These are phyloP conservation scores for Yarrowia deformans DNA, from an alignment of 805 yeast species.

Conservation along the genomic window DNA sequence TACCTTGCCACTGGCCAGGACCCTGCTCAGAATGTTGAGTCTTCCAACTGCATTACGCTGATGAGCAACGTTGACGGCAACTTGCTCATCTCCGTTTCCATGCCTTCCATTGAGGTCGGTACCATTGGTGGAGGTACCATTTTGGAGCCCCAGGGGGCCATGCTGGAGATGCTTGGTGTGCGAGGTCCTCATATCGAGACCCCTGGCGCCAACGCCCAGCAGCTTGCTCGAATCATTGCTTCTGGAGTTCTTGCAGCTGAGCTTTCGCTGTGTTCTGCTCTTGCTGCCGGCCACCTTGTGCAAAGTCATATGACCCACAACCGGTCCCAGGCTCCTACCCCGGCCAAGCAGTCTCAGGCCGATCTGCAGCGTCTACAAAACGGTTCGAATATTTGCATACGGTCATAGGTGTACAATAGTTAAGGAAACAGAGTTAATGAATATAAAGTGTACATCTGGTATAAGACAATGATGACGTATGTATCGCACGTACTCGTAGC, in stretches of 20 bases:
- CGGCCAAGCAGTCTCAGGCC: constrained; percentile 50
- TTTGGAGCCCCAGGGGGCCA: constrained; percentile 94
- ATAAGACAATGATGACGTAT: background rate
- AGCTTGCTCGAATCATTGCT: constrained; percentile 90
- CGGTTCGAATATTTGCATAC: constrained; percentile 78
- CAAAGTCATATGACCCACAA: constrained; percentile 97
- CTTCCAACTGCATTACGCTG: constrained; percentile 95
- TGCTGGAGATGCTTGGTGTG: constrained; percentile 93
- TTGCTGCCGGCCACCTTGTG: constrained; percentile 98
- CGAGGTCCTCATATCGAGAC: constrained; percentile 92
- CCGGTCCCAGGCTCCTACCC: constrained; percentile 65
- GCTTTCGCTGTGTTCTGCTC: constrained; percentile 89
- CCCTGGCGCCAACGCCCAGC: constrained; percentile 95
- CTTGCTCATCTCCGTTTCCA: constrained; percentile 90
- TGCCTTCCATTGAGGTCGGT: constrained; percentile 99
- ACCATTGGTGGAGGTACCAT: constrained; percentile 99
- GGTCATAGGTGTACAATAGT: constrained; percentile 46
- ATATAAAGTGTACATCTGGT: constrained; percentile 28
- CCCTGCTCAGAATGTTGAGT: constrained; percentile 99
- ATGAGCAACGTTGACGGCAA: constrained; percentile 85
- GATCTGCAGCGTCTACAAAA: constrained; percentile 64
- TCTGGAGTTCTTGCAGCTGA: constrained; percentile 96
- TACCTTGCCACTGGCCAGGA: constrained; percentile 97
- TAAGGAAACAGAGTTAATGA: constrained; percentile 35
- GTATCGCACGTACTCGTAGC: background rate